A percentile compares a stretch with the other conserved stretches of the same genome.
These are phyloP conservation scores for Cubamyces sp. DNA, from an alignment of 768 basidiomycete genomes.

Conservation along the genomic window DNA sequence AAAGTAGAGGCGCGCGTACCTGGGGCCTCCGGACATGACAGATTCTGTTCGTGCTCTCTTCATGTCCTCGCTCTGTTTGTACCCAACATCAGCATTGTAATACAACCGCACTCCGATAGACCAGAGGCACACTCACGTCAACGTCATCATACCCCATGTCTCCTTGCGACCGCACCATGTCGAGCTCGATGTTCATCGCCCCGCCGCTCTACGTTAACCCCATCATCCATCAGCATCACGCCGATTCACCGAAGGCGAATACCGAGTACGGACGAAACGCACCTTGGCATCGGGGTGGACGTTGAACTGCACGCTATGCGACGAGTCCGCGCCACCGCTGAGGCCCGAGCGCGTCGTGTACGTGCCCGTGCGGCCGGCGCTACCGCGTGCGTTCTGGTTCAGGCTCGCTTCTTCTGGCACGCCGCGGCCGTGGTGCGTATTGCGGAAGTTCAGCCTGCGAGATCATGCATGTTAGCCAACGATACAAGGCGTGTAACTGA, in stretches of 20 bases:
- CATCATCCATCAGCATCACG: not conserved
- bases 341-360: constrained; percentile 7
- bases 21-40: not conserved
- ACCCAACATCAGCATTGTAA: not conserved
- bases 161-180: constrained; percentile 18
- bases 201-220: constrained; percentile 4
- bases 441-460: constrained; percentile 31
- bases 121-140: not conserved
- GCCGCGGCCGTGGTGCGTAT: constrained; percentile 29
- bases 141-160: not conserved
- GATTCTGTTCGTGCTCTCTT: not conserved
- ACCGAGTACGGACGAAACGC: not conserved
- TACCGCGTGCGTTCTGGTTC: constrained; percentile 24
- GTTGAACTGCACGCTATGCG: constrained; percentile 28
- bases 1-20: not conserved
- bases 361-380: constrained; percentile 11
- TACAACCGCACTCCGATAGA: not conserved
- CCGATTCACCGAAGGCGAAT: not conserved
- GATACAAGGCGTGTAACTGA: no score
- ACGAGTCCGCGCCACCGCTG: constrained; percentile 6
- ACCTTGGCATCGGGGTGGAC: constrained; percentile 25
- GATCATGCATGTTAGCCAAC: not conserved
- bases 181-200: constrained; percentile 26
- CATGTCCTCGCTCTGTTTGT: not conserved
- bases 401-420: constrained; percentile 29